Conservation (phyloP, 345 rosid species). For the Eucalyptus rudis region DNA sequence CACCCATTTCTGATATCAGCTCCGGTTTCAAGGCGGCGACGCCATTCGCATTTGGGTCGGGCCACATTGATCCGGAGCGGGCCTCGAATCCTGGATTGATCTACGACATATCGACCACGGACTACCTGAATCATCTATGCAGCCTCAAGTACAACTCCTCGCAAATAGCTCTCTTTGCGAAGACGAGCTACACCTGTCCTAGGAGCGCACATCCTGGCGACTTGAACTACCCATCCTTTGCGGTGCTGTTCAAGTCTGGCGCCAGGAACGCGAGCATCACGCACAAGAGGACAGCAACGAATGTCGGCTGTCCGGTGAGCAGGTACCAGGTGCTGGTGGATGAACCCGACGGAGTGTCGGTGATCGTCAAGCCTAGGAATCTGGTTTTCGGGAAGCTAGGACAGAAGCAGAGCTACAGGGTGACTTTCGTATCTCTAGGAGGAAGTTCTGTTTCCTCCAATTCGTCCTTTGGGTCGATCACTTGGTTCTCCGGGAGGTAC, state of each 20-base stretch:
- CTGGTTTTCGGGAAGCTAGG: constrained; percentile 20
- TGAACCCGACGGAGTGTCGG: constrained; percentile 24
- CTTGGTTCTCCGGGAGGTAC: constrained; percentile 43
- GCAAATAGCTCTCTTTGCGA: constrained; percentile 10
- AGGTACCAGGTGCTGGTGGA: constrained; percentile 16
- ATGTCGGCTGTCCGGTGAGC: constrained; percentile 16
- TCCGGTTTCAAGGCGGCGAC: constrained; percentile 6
- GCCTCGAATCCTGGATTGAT: constrained; percentile 48
- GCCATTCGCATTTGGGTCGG: constrained; percentile 37
- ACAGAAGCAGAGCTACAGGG: constrained; percentile 44
- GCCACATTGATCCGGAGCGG: constrained; percentile 39
- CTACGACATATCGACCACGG: constrained; percentile 20
- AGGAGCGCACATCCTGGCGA: constrained; percentile 10
- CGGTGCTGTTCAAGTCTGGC: constrained; percentile 11
- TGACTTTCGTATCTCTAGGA: constrained; percentile 9
- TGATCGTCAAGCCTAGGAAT: constrained; percentile 17
- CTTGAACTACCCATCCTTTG: constrained; percentile 55
- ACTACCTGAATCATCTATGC: constrained; percentile 35
- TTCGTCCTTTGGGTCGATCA: constrained; percentile 42
- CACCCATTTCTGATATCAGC: constrained; percentile 12
- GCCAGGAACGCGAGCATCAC: not conserved
- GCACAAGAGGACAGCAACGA: constrained; percentile 26
- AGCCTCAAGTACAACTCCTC: constrained; percentile 27
- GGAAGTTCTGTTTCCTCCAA: not conserved
- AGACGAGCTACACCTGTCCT: constrained; percentile 15